Base-by-base conservation (phyloP, 352 stramenopile genomes). In the Elongisporangium anandrum region DNA sequence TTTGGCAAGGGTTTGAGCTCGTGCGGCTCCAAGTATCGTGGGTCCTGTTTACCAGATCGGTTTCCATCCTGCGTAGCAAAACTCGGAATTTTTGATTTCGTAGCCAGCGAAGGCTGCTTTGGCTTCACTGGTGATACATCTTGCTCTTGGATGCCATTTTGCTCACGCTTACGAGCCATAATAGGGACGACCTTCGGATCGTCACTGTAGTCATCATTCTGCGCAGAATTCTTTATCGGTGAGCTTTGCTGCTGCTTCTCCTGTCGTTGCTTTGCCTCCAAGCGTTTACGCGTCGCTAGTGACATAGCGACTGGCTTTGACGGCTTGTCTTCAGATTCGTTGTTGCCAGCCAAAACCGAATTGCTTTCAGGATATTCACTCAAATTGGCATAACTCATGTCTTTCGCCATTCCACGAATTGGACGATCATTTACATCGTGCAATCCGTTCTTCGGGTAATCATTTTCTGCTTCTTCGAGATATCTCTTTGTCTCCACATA, bases 251-350 rank as follows among this genome's bases (percentile, higher is more conserved):
- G n/a, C 34, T 23, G n/a, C 47, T 60, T 15, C 23, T 81, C 72
- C 24, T 74, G 71, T 16, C 85, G 82, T 5, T 75, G 64, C 51
- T 89, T 91, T 1, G 81, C 74, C 56, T 90, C 80, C 0, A 93
- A 47, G 1, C 84, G 65, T 39, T 91, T 93, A 17, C 81, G 68
- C 1, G 77, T 85, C 1, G 77, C 57, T 9, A 63, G n/a, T 3
- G 57, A 63, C 50, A 63, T 58, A 4, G 39, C 39, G 1, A 45
- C 34, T 17, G 29, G 48, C 19, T 59, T 53, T 10, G 50, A 34
- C 50, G 19, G 39, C 22, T 66, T 63, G 34, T 23, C 24, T 26
- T 60, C 52, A 22, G n/a, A 8, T 2, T 70, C 61, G 41, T 75
- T 81, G 39, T 68, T 72, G 52, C 60, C 69, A 23, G 38, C 26